phyloP scores from a whole-genome alignment of 164 flowering plant genomes.

The Pachysandra terminalis region DNA sequence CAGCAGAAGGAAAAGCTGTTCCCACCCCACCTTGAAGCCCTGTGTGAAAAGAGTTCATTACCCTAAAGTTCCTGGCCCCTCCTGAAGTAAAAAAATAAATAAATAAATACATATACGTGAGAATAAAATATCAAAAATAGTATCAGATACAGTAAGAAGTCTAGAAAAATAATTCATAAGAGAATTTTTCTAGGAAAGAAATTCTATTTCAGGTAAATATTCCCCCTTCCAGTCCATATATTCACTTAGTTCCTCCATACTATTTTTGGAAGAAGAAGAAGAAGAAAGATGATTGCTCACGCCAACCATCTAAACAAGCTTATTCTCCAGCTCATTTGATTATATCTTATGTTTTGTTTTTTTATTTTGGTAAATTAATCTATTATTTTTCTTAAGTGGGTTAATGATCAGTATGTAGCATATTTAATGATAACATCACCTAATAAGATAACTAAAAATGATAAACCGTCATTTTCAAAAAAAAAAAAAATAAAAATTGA shows the following conservation, averaged over 20 bases:
- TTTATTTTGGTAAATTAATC: too few relatives aligned
- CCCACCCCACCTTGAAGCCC: slow-evolving; percentile 54
- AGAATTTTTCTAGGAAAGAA: not conserved
- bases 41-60: slow-evolving; percentile 46
- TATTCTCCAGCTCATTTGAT: not conserved
- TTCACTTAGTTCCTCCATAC: too few relatives aligned
- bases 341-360: too few relatives aligned
- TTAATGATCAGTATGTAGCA: not conserved
- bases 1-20: slow-evolving; percentile 60
- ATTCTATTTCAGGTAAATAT: not conserved
- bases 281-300: not conserved
- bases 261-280: too few relatives aligned
- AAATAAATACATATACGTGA: not conserved
- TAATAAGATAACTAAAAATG: not conserved
- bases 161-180: not conserved
- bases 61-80: slow-evolving; percentile 50
- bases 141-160: too few relatives aligned
- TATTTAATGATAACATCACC: not conserved
- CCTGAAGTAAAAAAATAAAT: slow-evolving; percentile 20
- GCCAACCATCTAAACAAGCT: too few relatives aligned
- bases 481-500: too few relatives aligned
- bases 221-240: not conserved
- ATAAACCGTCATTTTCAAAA: too few relatives aligned
- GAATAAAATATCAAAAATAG: too few relatives aligned
- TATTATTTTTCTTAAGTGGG: not conserved